Percentiles rank a stretch among this genome's conserved stretches.
Evolutionary conservation across 768 basidiomycete genomes (phyloP).

Genomic region (Mycena crocata): DNA sequence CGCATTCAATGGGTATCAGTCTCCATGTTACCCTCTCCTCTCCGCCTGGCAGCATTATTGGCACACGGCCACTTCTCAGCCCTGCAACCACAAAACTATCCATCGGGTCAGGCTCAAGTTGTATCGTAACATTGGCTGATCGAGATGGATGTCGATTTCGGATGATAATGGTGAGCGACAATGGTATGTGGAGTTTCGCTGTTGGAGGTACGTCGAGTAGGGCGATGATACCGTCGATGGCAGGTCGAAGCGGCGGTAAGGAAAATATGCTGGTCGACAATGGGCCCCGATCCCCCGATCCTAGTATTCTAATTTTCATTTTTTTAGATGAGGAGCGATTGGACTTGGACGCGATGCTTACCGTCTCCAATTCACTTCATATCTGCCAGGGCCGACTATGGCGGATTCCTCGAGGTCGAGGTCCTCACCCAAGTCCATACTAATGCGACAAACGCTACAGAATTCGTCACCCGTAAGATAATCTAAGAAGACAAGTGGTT

Average conservation of each 20-base stretch:
- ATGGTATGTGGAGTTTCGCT: conserved; percentile 72
- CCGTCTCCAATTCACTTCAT: conserved; percentile 77
- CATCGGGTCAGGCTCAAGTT: conserved; percentile 72
- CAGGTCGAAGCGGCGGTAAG: conserved; percentile 73
- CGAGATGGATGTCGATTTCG: conserved; percentile 74
- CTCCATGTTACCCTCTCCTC: conserved; percentile 77
- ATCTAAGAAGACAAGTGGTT: conserved; percentile 50
- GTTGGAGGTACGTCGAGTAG: conserved; percentile 71
- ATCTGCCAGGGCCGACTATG: conserved; percentile 66
- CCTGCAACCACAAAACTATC: conserved; percentile 90
- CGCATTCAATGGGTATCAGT: conserved; percentile 81
- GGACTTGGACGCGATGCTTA: conserved; percentile 38
- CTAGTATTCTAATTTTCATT: conserved; percentile 55
- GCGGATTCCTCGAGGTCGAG: conserved; percentile 43
- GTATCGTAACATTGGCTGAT: conserved; percentile 76
- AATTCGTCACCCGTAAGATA: conserved; percentile 76
- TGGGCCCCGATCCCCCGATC: conserved; percentile 57
- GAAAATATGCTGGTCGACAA: conserved; percentile 61
- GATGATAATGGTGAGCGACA: conserved; percentile 65
- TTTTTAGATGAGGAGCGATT: conserved; percentile 1
- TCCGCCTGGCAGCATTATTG: conserved; percentile 78
- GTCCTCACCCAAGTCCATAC: conserved; percentile 56
- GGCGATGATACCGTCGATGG: conserved; percentile 72
- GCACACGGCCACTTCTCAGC: conserved; percentile 70
- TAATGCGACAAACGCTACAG: conserved; percentile 65